phyloP scores from a whole-genome alignment of 345 rosid species.

The Cardamine occulta region DNA sequence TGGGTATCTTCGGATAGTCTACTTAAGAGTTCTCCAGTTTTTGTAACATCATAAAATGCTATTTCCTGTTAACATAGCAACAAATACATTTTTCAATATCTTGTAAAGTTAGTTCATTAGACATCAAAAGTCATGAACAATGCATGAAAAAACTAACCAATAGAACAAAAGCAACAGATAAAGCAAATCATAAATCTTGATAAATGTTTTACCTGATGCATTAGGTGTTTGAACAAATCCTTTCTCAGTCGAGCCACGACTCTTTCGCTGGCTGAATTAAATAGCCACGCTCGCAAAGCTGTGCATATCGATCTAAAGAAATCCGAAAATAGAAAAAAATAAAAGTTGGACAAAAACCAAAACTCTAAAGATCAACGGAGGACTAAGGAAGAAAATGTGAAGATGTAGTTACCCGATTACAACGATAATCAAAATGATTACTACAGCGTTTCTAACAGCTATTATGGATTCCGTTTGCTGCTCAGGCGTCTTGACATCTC shows the following conservation, averaged over 20 bases:
- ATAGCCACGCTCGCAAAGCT: constrained; percentile 63
- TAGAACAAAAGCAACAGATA: not conserved
- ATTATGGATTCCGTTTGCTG: constrained; percentile 51
- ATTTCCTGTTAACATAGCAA: constrained; percentile 51
- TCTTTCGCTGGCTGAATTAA: constrained; percentile 65
- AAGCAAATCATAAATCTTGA: constrained; percentile 4
- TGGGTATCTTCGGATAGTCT: constrained; percentile 72
- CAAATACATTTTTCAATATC: not conserved
- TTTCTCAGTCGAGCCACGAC: constrained; percentile 70
- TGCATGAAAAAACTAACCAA: not conserved
- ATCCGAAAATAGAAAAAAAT: not conserved
- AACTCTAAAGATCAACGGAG: not conserved
- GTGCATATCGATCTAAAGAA: constrained; percentile 58
- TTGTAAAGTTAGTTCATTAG: not conserved
- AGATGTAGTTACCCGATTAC: constrained; percentile 54
- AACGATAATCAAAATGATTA: constrained; percentile 56
- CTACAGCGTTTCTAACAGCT: constrained; percentile 55
- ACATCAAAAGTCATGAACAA: not conserved
- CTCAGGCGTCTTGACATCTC: constrained; percentile 53
- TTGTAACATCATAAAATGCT: constrained; percentile 65
- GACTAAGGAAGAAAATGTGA: not conserved
- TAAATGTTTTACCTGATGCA: constrained; percentile 52
- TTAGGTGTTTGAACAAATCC: constrained; percentile 58
- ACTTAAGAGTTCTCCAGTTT: constrained; percentile 72
- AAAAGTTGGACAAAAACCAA: not conserved